Conservation (phyloP, 192 early-diverging fungal genomes). For the Borealophlyctis nickersoniae region DNA sequence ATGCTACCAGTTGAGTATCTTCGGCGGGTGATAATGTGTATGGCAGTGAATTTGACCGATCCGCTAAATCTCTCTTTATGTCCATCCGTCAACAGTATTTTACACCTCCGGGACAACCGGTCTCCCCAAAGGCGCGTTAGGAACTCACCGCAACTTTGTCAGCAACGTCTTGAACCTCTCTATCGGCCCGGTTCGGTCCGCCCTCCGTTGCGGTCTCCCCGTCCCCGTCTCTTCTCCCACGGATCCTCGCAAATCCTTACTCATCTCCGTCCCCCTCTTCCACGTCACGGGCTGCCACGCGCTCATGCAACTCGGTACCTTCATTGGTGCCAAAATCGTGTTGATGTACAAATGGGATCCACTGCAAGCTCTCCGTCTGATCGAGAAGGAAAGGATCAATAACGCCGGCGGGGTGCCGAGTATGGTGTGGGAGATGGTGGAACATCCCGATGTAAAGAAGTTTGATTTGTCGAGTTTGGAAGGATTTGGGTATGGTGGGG, state of each 20-base stretch:
- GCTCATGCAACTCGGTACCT: not conserved
- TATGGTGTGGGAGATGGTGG: conserved; percentile 20
- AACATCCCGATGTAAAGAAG: conserved; percentile 23
- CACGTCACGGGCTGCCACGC: conserved; percentile 20
- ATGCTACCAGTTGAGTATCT: no score
- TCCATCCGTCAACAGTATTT: no score
- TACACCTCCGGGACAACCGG: conserved; percentile 86
- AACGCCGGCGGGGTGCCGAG: conserved; percentile 22
- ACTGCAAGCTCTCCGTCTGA: conserved; percentile 10
- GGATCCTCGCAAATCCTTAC: conserved; percentile 2
- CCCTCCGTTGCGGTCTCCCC: conserved; percentile 16
- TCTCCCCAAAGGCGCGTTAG: conserved; percentile 85
- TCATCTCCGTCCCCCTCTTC: conserved; percentile 21
- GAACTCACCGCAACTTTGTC: conserved; percentile 80
- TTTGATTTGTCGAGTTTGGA: no score
- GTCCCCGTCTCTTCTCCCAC: not conserved
- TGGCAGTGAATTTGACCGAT: no score
- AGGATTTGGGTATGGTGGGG: no score
- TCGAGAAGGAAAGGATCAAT: conserved; percentile 22
- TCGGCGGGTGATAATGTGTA: no score
- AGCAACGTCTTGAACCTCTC: no score
- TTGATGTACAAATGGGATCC: conserved; percentile 25
- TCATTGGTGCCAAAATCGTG: conserved; percentile 16
- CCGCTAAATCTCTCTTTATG: no score
- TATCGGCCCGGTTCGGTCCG: no score